phyloP scores from a whole-genome alignment of 192 early-diverging fungal genomes.

The Gonapodya sp. region DNA sequence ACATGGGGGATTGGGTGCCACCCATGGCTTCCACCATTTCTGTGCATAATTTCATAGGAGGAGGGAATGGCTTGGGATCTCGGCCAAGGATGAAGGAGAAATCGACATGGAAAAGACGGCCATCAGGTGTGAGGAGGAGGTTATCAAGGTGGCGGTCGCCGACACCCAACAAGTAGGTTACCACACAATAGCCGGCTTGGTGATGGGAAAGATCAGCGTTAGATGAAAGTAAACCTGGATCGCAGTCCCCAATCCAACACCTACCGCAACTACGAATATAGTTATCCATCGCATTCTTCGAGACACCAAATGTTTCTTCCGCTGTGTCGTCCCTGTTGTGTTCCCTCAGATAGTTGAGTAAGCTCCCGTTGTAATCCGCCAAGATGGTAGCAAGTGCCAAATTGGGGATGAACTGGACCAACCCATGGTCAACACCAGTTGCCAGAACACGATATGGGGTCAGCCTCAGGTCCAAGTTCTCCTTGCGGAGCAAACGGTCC shows the following conservation, averaged over 20 bases:
- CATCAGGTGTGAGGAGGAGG: constrained; percentile 75
- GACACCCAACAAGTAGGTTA: constrained; percentile 94
- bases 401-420: constrained; percentile 92
- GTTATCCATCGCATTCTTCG: constrained; percentile 77
- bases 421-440: constrained; percentile 86
- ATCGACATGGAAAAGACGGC: constrained; percentile 93
- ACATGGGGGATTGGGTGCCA: constrained; percentile 75
- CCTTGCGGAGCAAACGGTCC: constrained; percentile 88
- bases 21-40: constrained; percentile 99
- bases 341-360: constrained; percentile 68
- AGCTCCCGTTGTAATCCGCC: constrained; percentile 72
- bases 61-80: constrained; percentile 99
- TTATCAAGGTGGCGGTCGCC: constrained; percentile 99
- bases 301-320: constrained; percentile 53
- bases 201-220: not conserved
- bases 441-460: constrained; percentile 95
- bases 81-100: constrained; percentile 98
- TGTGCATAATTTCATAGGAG: constrained; percentile 98
- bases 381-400: constrained; percentile 80
- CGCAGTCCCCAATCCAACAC: constrained; percentile 13
- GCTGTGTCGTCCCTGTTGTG: constrained; percentile 57
- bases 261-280: constrained; percentile 90
- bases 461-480: constrained; percentile 87
- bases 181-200: constrained; percentile 94
- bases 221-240: not conserved